These are phyloP conservation scores for Metarhizium rileyi DNA, from an alignment of 2,329 filamentous ascomycete genomes.

Conservation along the genomic window DNA sequence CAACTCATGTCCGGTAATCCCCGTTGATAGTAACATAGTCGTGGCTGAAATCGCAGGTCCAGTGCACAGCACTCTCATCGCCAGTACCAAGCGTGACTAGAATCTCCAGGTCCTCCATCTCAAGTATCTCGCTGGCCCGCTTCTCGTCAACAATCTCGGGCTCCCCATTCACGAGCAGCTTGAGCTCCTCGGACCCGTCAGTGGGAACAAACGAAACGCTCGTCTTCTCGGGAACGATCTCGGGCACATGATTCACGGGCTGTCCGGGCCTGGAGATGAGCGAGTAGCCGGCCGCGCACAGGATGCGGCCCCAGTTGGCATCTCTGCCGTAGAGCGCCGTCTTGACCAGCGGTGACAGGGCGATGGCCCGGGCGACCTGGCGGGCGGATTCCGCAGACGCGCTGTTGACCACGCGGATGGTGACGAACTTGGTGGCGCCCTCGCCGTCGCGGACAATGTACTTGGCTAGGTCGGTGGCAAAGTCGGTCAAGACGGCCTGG, in stretches of 20 bases:
- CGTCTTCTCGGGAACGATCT: slow-evolving; percentile 59
- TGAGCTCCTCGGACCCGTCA: slow-evolving; percentile 68
- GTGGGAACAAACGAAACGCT: slow-evolving; percentile 70
- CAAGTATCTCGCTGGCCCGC: slow-evolving; percentile 66
- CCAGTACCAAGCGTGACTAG: slow-evolving; percentile 63
- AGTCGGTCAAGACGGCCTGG: slow-evolving; percentile 59
- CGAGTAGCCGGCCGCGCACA: slow-evolving; percentile 86
- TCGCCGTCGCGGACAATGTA: slow-evolving; percentile 94
- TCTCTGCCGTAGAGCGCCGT: slow-evolving; percentile 95
- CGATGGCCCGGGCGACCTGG: slow-evolving; percentile 77
- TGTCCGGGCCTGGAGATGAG: slow-evolving; percentile 49
- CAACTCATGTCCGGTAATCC: slow-evolving; percentile 51
- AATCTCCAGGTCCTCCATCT: slow-evolving; percentile 72
- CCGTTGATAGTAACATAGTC: slow-evolving; percentile 66
- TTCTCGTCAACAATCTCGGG: slow-evolving; percentile 70
- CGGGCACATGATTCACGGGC: slow-evolving; percentile 48
- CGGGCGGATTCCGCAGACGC: slow-evolving; percentile 61
- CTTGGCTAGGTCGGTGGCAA: slow-evolving; percentile 78
- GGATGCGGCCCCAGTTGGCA: slow-evolving; percentile 95
- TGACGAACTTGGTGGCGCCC: slow-evolving; percentile 96
- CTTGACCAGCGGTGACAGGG: slow-evolving; percentile 87
- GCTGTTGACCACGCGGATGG: slow-evolving; percentile 72
- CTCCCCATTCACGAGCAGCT: slow-evolving; percentile 69
- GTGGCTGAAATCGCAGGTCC: slow-evolving; percentile 81
- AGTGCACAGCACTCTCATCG: slow-evolving; percentile 60